A percentile compares a stretch with the other conserved stretches of the same genome.
These are phyloP conservation scores for Barbarea vulgaris DNA, from an alignment of 345 rosid species.

Conservation along the genomic window DNA sequence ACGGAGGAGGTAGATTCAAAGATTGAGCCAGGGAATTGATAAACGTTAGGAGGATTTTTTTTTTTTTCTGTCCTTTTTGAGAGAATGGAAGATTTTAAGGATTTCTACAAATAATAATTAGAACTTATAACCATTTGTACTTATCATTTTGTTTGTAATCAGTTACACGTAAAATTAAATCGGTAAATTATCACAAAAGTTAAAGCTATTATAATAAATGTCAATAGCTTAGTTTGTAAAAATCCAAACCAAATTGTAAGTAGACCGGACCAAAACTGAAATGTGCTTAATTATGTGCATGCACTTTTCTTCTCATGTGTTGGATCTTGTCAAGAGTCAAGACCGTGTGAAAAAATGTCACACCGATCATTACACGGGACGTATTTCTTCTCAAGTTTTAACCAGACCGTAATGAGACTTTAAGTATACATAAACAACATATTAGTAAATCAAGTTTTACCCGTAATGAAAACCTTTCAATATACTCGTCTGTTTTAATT, in stretches of 20 bases:
- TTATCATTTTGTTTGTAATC: too few species aligned
- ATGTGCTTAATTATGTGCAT: constrained; percentile 3
- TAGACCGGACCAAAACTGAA: neutral
- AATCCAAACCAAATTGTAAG: neutral
- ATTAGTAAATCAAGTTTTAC: constrained; percentile 17
- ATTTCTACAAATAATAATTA: too few species aligned
- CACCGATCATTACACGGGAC: too few species aligned
- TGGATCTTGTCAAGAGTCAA: constrained; percentile 17
- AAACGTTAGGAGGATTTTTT: neutral
- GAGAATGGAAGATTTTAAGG: too few species aligned
- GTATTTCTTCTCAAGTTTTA: too few species aligned
- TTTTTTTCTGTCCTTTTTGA: too few species aligned
- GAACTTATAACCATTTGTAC: too few species aligned
- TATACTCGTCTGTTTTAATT: too few species aligned
- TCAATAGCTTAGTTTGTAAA: neutral
- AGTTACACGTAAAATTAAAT: neutral
- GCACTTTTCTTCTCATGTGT: neutral
- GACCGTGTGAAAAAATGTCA: constrained; percentile 2
- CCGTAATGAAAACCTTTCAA: constrained; percentile 14
- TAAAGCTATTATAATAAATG: too few species aligned
- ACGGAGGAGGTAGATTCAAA: neutral
- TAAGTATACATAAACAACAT: too few species aligned
- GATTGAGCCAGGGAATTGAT: neutral
- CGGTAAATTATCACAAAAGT: too few species aligned
- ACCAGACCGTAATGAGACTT: too few species aligned